These are phyloP conservation scores for Leccinum uliginosum DNA, from an alignment of 768 basidiomycete species.

Conservation along the genomic window DNA sequence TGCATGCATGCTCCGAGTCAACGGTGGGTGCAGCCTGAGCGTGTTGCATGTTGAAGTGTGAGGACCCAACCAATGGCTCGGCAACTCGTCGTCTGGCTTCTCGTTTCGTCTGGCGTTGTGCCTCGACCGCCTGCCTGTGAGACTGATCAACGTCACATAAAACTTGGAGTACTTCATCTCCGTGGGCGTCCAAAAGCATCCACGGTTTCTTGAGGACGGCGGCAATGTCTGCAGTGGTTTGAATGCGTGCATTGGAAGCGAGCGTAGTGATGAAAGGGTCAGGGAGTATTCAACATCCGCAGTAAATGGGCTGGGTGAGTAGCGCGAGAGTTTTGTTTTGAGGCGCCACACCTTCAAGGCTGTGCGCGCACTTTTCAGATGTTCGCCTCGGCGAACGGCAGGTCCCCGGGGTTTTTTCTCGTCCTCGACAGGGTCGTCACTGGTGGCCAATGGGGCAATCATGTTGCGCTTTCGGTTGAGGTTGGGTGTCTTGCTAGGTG, in stretches of 20 bases:
- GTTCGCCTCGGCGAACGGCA: not conserved
- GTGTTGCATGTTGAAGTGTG: too few species aligned
- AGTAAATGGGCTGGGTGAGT: not conserved
- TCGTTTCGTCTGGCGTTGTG: too few species aligned
- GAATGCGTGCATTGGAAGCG: not conserved
- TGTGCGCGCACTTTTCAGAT: not conserved
- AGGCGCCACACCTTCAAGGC: not conserved
- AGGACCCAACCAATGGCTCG: too few species aligned
- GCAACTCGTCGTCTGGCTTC: too few species aligned
- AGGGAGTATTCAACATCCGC: not conserved
- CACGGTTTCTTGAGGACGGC: not conserved
- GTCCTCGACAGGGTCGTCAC: not conserved
- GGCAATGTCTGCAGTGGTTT: not conserved
- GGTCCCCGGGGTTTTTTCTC: not conserved
- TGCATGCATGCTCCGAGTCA: too few species aligned
- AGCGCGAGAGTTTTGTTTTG: not conserved
- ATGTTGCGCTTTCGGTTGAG: not conserved
- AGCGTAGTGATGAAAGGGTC: not conserved
- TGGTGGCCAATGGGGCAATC: not conserved
- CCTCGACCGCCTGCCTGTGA: too few species aligned
- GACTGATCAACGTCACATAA: too few species aligned
- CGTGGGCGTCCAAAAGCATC: not conserved
- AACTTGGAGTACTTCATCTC: not conserved
- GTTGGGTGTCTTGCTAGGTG: not conserved
- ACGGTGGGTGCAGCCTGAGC: too few species aligned